Evolutionary conservation across 23 red algal genomes (phyloP).

Genomic region (Agarophyton chilense): DNA sequence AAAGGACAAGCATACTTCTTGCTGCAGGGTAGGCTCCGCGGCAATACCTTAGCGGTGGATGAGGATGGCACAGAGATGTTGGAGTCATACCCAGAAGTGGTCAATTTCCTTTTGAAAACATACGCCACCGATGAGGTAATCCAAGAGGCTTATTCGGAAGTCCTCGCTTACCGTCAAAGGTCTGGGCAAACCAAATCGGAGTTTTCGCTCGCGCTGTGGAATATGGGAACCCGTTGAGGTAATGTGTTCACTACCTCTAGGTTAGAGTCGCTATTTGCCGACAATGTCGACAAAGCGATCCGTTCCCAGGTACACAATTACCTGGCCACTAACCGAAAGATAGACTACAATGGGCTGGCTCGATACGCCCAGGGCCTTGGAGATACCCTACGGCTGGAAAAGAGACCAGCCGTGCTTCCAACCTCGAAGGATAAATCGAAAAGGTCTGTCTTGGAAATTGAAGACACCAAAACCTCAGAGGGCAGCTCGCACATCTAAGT

Average conservation of each 20-base stretch:
- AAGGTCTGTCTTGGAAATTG: neutral
- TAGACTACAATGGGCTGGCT: too few relatives aligned
- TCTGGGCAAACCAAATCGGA: constrained; percentile 13
- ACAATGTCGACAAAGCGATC: too few relatives aligned
- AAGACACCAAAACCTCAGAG: neutral
- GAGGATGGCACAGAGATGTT: too few relatives aligned
- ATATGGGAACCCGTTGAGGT: neutral
- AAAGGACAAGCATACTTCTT: neutral
- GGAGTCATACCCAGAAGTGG: too few relatives aligned
- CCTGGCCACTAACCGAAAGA: too few relatives aligned
- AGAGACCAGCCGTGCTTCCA: neutral
- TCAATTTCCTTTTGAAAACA: neutral
- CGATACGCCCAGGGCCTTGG: neutral
- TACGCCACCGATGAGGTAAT: constrained; percentile 40
- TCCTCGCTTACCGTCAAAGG: neutral
- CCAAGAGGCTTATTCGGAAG: neutral
- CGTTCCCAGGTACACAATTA: too few relatives aligned
- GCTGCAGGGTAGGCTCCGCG: neutral
- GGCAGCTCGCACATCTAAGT: too few relatives aligned
- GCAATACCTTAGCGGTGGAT: neutral
- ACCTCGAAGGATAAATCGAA: neutral
- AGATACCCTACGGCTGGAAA: neutral
- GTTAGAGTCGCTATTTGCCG: too few relatives aligned
- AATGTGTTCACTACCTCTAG: neutral
- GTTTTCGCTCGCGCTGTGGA: neutral